Conservation (phyloP, 2,329 filamentous ascomycete species). For the Neonectria ditissima region DNA sequence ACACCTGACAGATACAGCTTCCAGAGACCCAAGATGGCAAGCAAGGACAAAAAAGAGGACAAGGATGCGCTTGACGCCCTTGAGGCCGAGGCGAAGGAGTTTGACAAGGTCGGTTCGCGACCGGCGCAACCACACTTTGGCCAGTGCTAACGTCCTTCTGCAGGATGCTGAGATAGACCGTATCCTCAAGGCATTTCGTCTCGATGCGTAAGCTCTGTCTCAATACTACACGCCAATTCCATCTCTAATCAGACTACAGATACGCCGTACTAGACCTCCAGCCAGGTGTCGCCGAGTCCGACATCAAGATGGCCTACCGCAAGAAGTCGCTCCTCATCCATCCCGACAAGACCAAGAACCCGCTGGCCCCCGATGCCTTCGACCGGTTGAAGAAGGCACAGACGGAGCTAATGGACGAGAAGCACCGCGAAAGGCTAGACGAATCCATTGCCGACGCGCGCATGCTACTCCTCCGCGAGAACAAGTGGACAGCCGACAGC, state of each 20-base stretch:
- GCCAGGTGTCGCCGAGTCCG: conserved; percentile 92
- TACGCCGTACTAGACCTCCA: conserved; percentile 97
- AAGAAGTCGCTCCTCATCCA: conserved; percentile 99
- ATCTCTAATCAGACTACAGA: conserved; percentile 54
- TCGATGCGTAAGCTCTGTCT: conserved; percentile 63
- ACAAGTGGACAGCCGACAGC: conserved; percentile 91
- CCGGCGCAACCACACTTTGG: conserved; percentile 33
- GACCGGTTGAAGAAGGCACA: conserved; percentile 97
- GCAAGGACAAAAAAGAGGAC: conserved; percentile 64
- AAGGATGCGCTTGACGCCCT: conserved; percentile 83
- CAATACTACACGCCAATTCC: neutral
- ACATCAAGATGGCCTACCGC: conserved; percentile 95
- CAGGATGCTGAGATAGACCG: conserved; percentile 96
- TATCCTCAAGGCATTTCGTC: conserved; percentile 89
- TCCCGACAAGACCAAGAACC: conserved; percentile 96
- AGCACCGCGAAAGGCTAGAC: conserved; percentile 86
- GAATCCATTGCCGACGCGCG: conserved; percentile 96
- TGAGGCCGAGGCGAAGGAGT: conserved; percentile 88
- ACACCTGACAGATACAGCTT: neutral
- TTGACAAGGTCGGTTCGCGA: conserved; percentile 76
- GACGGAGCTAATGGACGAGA: conserved; percentile 91
- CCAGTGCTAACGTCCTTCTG: conserved; percentile 32
- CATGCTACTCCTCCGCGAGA: conserved; percentile 92
- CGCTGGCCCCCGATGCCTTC: conserved; percentile 91
- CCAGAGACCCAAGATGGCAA: conserved; percentile 49